phyloP scores from a whole-genome alignment of 2,329 filamentous ascomycete genomes.

The Cercospora janseana region DNA sequence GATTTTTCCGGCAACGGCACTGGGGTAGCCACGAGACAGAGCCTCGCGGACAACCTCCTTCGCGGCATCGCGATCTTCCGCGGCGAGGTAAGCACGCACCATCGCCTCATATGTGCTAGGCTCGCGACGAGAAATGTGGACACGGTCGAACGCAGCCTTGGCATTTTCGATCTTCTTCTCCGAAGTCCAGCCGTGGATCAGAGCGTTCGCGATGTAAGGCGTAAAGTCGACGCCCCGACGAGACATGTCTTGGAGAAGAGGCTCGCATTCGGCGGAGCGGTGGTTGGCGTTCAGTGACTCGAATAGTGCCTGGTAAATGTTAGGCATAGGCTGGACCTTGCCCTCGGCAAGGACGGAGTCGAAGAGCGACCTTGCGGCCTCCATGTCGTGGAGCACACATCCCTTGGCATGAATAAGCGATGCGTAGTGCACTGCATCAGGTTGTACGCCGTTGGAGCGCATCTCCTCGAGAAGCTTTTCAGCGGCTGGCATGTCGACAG shows the following conservation, averaged over 20 bases:
- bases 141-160: constrained; percentile 72
- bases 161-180: constrained; percentile 79
- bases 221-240: constrained; percentile 76
- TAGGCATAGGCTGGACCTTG: constrained; percentile 71
- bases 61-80: constrained; percentile 74
- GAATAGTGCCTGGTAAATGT: constrained; percentile 93
- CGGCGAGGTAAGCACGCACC: constrained; percentile 86
- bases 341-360: constrained; percentile 70
- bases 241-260: constrained; percentile 73
- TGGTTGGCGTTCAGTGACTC: constrained; percentile 97
- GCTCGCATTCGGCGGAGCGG: constrained; percentile 67
- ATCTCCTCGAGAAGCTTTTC: constrained; percentile 81
- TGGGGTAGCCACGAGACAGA: constrained; percentile 83
- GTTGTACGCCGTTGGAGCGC: constrained; percentile 67
- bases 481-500: constrained; percentile 82
- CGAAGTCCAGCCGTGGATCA: constrained; percentile 94
- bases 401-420: constrained; percentile 94
- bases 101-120: constrained; percentile 98
- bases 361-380: constrained; percentile 76
- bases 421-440: constrained; percentile 93
- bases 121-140: constrained; percentile 76
- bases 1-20: constrained; percentile 89
- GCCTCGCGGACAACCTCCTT: constrained; percentile 84
- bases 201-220: constrained; percentile 95
- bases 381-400: constrained; percentile 88